phyloP scores from a whole-genome alignment of 2,329 filamentous ascomycete species.

The Myriangium duriaei region DNA sequence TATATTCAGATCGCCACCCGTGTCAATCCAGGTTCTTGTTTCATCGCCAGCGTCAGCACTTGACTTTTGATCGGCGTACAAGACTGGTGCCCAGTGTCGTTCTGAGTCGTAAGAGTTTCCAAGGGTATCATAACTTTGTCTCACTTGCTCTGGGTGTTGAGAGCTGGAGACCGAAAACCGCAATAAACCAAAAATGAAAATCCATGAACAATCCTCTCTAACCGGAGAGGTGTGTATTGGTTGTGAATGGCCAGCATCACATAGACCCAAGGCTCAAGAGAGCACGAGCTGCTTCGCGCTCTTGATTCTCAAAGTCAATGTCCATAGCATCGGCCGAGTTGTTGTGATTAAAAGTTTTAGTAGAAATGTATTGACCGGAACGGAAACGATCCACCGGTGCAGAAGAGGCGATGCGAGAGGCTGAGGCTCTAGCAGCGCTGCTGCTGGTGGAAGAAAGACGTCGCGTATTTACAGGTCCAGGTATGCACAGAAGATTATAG shows the following conservation, averaged over 20 bases:
- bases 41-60: conserved; percentile 21
- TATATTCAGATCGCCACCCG: conserved; percentile 17
- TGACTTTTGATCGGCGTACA: conserved; percentile 18
- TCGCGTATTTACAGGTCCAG: conserved; percentile 8
- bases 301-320: conserved; percentile 46
- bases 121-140: conserved; percentile 6
- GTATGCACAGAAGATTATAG: conserved; percentile 14
- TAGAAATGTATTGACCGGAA: conserved; percentile 9
- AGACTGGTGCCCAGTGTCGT: conserved; percentile 25
- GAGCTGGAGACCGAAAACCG: conserved; percentile 1
- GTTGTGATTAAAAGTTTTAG: conserved; percentile 8
- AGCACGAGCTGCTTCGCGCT: conserved; percentile 71
- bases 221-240: too few relatives aligned
- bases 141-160: background rate
- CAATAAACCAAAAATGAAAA: conserved; percentile 7
- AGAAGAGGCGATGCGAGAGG: conserved; percentile 9
- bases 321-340: conserved; percentile 9
- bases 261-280: conserved; percentile 66
- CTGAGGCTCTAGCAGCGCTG: conserved; percentile 10
- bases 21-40: conserved; percentile 26
- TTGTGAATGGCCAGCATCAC: too few relatives aligned
- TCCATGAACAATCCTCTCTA: conserved; percentile 3
- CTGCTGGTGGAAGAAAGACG: conserved; percentile 10
- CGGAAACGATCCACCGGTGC: conserved; percentile 2
- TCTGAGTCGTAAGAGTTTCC: conserved; percentile 9